Evolutionary conservation across 2,329 filamentous ascomycete species (phyloP).

Genomic region (Talaromyces islandicus): DNA sequence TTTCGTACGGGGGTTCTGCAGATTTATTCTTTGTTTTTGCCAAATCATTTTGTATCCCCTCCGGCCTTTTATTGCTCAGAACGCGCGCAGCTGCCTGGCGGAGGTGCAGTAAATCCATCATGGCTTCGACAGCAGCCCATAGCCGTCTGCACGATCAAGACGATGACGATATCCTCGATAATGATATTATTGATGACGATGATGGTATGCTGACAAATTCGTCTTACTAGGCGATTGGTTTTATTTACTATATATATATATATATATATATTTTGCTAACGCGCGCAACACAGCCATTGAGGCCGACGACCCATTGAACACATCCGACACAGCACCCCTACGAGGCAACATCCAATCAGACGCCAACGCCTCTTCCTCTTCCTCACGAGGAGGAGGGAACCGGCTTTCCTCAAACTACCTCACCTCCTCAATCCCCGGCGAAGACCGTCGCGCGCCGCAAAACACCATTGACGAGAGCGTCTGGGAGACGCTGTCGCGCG

Average conservation of each 20-base stretch:
- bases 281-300: slow-evolving; percentile 62
- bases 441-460: slow-evolving; percentile 80
- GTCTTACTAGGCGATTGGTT: background rate
- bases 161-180: slow-evolving; percentile 57
- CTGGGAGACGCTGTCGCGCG: slow-evolving; percentile 92
- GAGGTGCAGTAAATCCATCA: background rate
- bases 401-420: slow-evolving; percentile 72
- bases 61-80: background rate
- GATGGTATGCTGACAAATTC: slow-evolving; percentile 51
- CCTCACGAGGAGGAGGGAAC: slow-evolving; percentile 34
- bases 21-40: background rate
- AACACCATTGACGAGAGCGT: slow-evolving; percentile 97
- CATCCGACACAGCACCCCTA: slow-evolving; percentile 70
- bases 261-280: background rate
- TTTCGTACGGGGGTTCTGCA: background rate
- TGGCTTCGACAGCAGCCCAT: slow-evolving; percentile 6
- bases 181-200: slow-evolving; percentile 73
- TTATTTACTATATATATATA: too few species aligned
- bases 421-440: slow-evolving; percentile 82
- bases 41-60: background rate
- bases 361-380: slow-evolving; percentile 12
- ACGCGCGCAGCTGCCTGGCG: slow-evolving; percentile 1
- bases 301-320: slow-evolving; percentile 77
- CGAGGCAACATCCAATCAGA: slow-evolving; percentile 75
- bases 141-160: slow-evolving; percentile 50